phyloP scores from a whole-genome alignment of 495 filamentous ascomycete genomes.

The Pyrenula massariospora region DNA sequence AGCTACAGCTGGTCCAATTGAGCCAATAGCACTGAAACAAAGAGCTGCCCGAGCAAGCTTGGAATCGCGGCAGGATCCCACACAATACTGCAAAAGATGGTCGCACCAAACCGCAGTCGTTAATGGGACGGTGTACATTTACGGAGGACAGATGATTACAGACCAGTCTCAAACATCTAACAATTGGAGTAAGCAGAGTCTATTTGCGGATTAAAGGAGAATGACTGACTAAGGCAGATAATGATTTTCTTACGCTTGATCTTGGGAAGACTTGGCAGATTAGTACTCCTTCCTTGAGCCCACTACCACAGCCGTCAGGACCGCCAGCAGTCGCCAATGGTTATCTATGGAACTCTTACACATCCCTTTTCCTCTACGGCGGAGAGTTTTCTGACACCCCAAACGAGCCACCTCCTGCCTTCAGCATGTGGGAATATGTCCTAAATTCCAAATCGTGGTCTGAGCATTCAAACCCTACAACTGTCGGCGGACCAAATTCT shows the following conservation, averaged over 20 bases:
- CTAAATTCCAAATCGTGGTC: slow-evolving; percentile 46
- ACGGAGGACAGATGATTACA: slow-evolving; percentile 51
- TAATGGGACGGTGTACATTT: slow-evolving; percentile 66
- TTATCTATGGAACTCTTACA: slow-evolving; percentile 58
- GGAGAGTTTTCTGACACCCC: slow-evolving; percentile 56
- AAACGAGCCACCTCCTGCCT: slow-evolving; percentile 31
- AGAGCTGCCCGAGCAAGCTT: not conserved
- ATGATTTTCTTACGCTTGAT: slow-evolving; percentile 55
- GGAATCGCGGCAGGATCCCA: slow-evolving; percentile 18
- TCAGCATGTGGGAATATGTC: slow-evolving; percentile 56
- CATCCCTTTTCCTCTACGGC: slow-evolving; percentile 59
- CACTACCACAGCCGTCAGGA: slow-evolving; percentile 52
- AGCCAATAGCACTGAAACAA: not conserved
- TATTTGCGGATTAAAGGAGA: slow-evolving; percentile 12
- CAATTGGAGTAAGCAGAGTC: slow-evolving; percentile 48
- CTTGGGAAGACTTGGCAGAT: slow-evolving; percentile 57
- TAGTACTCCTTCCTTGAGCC: slow-evolving; percentile 43
- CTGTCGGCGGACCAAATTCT: slow-evolving; percentile 45
- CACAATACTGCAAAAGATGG: slow-evolving; percentile 54
- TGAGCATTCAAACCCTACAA: slow-evolving; percentile 42
- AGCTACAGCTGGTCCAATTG: slow-evolving; percentile 12
- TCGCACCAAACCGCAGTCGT: slow-evolving; percentile 57
- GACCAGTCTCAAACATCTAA: slow-evolving; percentile 37
- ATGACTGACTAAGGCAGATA: slow-evolving; percentile 30
- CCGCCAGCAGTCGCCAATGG: slow-evolving; percentile 60